Evolutionary conservation across 2,329 filamentous ascomycete species (phyloP).

Genomic region (Talaromyces rugulosus): DNA sequence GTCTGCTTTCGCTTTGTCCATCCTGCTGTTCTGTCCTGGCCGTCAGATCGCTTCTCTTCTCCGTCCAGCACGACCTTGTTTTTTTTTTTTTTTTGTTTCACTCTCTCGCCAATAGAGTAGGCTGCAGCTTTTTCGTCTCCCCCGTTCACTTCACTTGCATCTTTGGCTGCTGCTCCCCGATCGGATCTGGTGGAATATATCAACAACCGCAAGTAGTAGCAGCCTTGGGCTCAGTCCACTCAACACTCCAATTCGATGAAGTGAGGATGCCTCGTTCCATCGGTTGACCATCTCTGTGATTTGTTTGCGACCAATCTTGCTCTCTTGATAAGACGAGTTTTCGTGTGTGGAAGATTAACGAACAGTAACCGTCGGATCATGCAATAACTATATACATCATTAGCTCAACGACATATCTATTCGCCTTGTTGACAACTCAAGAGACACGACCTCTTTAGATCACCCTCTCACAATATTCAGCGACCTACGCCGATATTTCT

Average conservation of each 20-base stretch:
- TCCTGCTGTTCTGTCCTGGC: background rate
- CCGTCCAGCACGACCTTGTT: background rate
- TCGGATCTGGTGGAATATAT: background rate
- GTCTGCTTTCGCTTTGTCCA: background rate
- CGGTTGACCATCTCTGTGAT: background rate
- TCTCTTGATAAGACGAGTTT: background rate
- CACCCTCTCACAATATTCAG: background rate
- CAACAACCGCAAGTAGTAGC: background rate
- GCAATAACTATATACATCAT: conserved; percentile 4
- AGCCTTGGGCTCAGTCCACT: background rate
- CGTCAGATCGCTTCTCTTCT: background rate
- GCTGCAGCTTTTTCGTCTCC: background rate
- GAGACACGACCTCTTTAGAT: background rate
- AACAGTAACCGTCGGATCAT: conserved; percentile 1
- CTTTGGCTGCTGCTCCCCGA: background rate
- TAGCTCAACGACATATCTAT: conserved; percentile 2
- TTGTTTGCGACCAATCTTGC: background rate
- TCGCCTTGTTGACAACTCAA: background rate
- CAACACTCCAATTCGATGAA: background rate
- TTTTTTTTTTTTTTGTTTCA: too few relatives aligned
- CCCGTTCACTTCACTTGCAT: background rate
- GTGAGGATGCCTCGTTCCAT: background rate
- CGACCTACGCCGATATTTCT: background rate
- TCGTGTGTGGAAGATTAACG: background rate
- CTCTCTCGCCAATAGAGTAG: background rate